Base-by-base conservation (phyloP, 805 yeast genomes). In the Brettanomyces nanus region DNA sequence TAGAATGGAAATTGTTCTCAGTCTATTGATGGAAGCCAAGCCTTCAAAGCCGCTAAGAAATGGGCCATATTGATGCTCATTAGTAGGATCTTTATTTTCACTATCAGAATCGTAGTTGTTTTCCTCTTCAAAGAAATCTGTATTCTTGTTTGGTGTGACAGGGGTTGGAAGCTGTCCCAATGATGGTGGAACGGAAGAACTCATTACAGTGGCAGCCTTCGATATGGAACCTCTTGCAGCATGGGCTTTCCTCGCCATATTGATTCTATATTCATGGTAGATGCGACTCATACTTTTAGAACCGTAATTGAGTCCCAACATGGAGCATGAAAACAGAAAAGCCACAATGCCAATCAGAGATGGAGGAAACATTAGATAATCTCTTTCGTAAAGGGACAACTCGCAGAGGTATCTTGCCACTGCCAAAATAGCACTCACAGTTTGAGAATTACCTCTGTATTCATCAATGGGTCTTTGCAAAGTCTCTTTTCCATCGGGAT, bases 321-420 rank as follows among this genome's bases (percentile, higher is more conserved):
- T 71, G 14, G 75, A 63, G 44, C 77, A 71, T 10, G 80, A 74
- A 42, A 75, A 53, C 38, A 72, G 53, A 46, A 70, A 71, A n/a
- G 77, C 73, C 3, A 77, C 56, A 10, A 65, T 54, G n/a, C 74
- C 68, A 13, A 74, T 59, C 34, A 68, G 45, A 3, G 75, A 67
- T 4, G 73, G 48, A 18, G 70, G 65, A 42, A 61, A 61, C 10
- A 61, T 52, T 32, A 75, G 49, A 45, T 67, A 75, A 30, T 49
- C 58, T 45, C 68, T 63, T 33, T 73, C 70, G 49, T 71, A 75
- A 14, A 75, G 51, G 1, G 77, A 63, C 32, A 73, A 54, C 53
- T 75, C 80, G 47, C 78, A 72, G 27, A 75, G 58, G 43, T 72
- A 75, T 38, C 80, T 61, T 20, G 68, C 65, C 27, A 74, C 69